Evolutionary conservation across 257 asterid species (phyloP), one percentile per base, ranked within the genome.

Genomic region (Eustoma russellianum): DNA sequence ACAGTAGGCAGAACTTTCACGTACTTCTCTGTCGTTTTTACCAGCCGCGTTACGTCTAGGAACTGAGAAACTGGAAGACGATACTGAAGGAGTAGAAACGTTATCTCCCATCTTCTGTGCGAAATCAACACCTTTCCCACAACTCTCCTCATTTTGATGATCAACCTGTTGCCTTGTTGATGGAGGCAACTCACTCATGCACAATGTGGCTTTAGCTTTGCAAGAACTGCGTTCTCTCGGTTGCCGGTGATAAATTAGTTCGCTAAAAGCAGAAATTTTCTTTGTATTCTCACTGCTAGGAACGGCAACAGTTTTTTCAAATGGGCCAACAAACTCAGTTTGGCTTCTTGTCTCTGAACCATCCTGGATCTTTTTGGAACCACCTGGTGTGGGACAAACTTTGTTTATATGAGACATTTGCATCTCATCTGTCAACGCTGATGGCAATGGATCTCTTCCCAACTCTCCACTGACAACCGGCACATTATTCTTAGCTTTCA

Each of bases 391-490:
- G 17, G 70, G 59, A 9, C 74, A 54, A 55, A 67, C 53, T 49
- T 58, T 51, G 59, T 75, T 66, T 33, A 55, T 74, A 65, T 67
- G 80, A 45, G 71, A 41, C 63, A 67, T 51, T 69, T 76, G 79
- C 48, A 70, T 70, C 58, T 67, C 88, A 49, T 51, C 48, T 50
- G 73, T 33, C 38, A 59, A 66, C 64, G 66, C 63, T 61, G 84
- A 71, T 35, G 78, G 67, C 19, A 80, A 78, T 56, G 73, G 75
- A 60, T 79, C 84, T 44, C 76, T 69, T 53, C 75, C 79, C 43
- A 61, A 52, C 57, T 79, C 94, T 57, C 83, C 86, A 50, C 77
- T 66, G 47, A 52, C 70, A 52, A 50, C 66, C 12, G 59, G 63
- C 66, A 55, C 77, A 61, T 69, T 76, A 49, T 68, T 70, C 63